Evolutionary conservation across 495 filamentous ascomycete genomes (phyloP), one percentile per base, ranked within the genome.

Genomic region (Penicillium arizonense): DNA sequence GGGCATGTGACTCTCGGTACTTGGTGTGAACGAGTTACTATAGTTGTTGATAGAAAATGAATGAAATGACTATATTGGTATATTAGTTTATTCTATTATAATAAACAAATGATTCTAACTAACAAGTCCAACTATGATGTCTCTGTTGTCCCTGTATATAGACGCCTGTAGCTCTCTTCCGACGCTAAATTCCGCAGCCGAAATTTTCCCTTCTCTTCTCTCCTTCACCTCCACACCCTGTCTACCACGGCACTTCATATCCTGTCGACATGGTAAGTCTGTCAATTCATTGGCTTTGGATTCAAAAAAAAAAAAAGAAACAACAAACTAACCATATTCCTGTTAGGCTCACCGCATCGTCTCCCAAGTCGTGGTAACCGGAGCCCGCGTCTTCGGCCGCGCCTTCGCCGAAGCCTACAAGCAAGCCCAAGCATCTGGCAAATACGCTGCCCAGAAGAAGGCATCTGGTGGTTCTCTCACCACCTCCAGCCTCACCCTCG

Each of bases 351-450:
- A 98, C 77, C 88, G 92, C 68, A 87, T 96, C 69, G 87, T 98
- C 75, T 86, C 88, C 52, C 91, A 97, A 82, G 87, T 96, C 71
- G 83, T 96, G 77, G 57, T 97, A 53, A 87, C 89, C 64, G 93
- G 92, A 75, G 77, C 84, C 53, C 89, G 94, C 61, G 93, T 97
- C 59, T 80, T 98, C 71, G 90, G 91, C 42, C 91, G 94, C 52
- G 91, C 94, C 70, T 91, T 97, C 66, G 77, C 87, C 66, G 88
- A 95, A 80, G 89, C 90, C 63, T 93, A 89, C 79, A 89, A 87
- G 59, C 90, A 98, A 79, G 93, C 94, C 32, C 79, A 88, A 37
- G 94, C 93, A 4, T 85, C 90, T 1, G 84, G 84, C 42, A 87
- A 89, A 75, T 90, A 96, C 65, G 82, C 87, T 55, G 82, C 85